These are phyloP conservation scores for Suhomyces kunorum DNA, from an alignment of 1,139 yeast species.

Conservation along the genomic window DNA sequence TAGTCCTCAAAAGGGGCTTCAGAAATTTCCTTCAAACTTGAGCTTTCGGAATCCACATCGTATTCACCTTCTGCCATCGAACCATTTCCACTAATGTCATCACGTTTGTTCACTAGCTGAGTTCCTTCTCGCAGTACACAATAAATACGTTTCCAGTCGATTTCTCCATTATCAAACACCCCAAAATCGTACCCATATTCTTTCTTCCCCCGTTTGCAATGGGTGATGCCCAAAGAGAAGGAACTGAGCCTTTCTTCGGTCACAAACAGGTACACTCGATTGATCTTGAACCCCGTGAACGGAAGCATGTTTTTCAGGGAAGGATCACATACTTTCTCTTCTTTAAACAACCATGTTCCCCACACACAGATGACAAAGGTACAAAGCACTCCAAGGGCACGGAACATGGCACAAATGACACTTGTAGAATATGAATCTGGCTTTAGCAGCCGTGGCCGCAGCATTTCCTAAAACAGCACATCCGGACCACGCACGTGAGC, in stretches of 20 bases:
- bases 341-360: conserved; percentile 27
- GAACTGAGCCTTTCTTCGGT: conserved; percentile 38
- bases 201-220: conserved; percentile 56
- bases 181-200: conserved; percentile 45
- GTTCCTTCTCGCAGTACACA: too few species aligned
- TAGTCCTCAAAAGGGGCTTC: too few species aligned
- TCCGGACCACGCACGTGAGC: conserved; percentile 2
- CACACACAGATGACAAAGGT: background rate
- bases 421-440: background rate
- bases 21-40: conserved; percentile 19
- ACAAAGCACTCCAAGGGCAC: background rate
- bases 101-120: conserved; percentile 21
- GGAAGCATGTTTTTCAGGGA: conserved; percentile 30
- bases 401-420: background rate
- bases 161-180: conserved; percentile 38
- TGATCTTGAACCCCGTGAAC: conserved; percentile 62
- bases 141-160: conserved; percentile 56
- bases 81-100: background rate
- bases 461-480: background rate
- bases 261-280: conserved; percentile 49
- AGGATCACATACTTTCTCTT: conserved; percentile 41
- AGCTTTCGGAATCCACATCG: background rate
- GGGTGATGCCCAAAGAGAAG: conserved; percentile 52
- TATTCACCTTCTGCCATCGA: background rate
- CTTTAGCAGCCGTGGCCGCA: conserved; percentile 8